Conservation (phyloP, 2,329 filamentous ascomycete species). For the Dactylonectria macrodidyma region DNA sequence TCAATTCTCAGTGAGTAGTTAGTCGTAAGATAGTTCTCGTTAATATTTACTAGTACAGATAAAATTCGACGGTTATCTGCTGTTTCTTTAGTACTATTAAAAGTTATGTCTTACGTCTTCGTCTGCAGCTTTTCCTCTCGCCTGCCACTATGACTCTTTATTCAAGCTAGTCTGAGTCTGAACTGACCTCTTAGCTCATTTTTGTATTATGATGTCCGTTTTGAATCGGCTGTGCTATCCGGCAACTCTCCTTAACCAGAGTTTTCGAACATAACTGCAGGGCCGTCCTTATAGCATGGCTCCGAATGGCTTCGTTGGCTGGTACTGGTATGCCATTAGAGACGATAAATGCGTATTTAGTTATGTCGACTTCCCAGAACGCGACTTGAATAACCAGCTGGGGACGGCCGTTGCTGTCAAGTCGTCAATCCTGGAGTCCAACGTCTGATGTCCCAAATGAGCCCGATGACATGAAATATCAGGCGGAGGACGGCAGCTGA, state of each 20-base stretch:
- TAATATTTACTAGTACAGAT: not conserved
- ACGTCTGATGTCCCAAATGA: not conserved
- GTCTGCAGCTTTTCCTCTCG: not conserved
- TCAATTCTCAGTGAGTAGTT: constrained; percentile 4
- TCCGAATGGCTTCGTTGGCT: constrained; percentile 3
- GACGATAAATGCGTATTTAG: constrained; percentile 10
- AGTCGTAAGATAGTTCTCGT: not conserved
- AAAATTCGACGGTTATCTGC: not conserved
- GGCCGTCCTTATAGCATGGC: constrained; percentile 7
- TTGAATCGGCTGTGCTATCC: constrained; percentile 2
- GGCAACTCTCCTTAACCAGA: not conserved
- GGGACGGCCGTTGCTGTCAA: not conserved
- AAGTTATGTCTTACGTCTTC: not conserved
- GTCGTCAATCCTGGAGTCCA: not conserved
- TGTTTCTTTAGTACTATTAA: not conserved
- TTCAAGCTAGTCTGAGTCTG: not conserved
- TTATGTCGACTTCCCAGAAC: constrained; percentile 2
- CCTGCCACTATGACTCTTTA: not conserved
- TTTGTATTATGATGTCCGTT: constrained; percentile 2
- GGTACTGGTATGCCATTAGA: constrained; percentile 4
- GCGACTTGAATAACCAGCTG: not conserved
- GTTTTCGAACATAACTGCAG: not conserved
- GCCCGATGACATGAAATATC: not conserved
- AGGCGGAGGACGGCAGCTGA: not conserved
- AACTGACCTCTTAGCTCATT: constrained; percentile 1